Evolutionary conservation across 2,329 filamentous ascomycete genomes (phyloP).

Genomic region (Fusarium annulatum): DNA sequence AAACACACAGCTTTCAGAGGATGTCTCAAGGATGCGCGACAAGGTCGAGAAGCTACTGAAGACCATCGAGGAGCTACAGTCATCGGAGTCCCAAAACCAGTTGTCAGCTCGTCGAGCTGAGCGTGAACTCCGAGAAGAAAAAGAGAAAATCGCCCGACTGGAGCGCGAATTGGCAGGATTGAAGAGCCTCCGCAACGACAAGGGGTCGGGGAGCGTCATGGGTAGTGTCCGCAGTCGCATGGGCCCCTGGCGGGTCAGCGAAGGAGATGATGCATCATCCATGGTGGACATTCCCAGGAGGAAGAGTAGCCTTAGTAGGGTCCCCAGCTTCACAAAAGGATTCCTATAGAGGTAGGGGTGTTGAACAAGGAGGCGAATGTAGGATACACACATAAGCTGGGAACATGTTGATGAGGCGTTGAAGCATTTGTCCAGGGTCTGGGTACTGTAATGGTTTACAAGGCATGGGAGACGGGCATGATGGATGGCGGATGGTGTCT

Average conservation of each 20-base stretch:
- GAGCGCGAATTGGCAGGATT: conserved; percentile 89
- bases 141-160: conserved; percentile 81
- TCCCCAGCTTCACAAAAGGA: conserved; percentile 80
- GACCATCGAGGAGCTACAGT: conserved; percentile 94
- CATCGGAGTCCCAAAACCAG: conserved; percentile 84
- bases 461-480: conserved; percentile 16
- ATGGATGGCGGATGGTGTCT: conserved; percentile 24
- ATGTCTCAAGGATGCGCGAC: conserved; percentile 86
- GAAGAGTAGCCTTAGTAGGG: conserved; percentile 72
- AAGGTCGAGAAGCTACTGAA: conserved; percentile 89
- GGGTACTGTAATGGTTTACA: conserved; percentile 23
- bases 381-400: conserved; percentile 30
- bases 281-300: conserved; percentile 68
- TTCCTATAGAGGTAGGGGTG: conserved; percentile 66
- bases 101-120: conserved; percentile 86
- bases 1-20: conserved; percentile 82
- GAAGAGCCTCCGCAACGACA: conserved; percentile 80
- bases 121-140: conserved; percentile 88
- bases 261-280: conserved; percentile 54
- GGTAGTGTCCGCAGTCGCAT: conserved; percentile 53
- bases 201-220: conserved; percentile 61
- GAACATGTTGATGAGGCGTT: conserved; percentile 39
- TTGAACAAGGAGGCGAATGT: conserved; percentile 5
- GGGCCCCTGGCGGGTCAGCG: conserved; percentile 51
- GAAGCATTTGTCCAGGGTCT: conserved; percentile 38